Base-by-base conservation (phyloP, 805 yeast species). In the Candida ortonii region DNA sequence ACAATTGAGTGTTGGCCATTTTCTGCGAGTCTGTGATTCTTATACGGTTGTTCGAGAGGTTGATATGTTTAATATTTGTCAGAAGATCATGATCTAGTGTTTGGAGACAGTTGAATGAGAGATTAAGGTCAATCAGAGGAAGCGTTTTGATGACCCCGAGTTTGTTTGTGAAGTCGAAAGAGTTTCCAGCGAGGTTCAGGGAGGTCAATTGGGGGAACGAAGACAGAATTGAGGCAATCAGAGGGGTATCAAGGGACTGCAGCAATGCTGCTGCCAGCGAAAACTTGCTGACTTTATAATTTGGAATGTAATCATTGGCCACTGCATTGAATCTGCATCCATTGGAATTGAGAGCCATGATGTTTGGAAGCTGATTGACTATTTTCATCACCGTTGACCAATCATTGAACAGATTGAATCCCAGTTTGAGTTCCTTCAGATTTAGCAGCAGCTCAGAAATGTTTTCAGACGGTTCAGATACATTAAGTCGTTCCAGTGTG, bases 391-490 rank as follows among this genome's bases (percentile, higher is more conserved):
- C 50, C 1, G 55, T 60, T 1, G 50, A 35, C 39, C 78, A 50
- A 33, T 65, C 58, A 14, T 52, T 50, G 25, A 85, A 55, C 30
- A 83, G 55, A 52, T 85, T 82, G 51, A 60, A 73, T 9, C 86
- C 70, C 30, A 87, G 44, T 55, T 83, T 85, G 24, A 87, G 60
- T 15, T 57, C 59, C 21, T 27, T 35, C 30, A 67, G 50, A 38
- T 47, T 55, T 12, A 29, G 36, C 12, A 61, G 45, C 19, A 15
- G 39, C 9, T 21, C 30, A 16, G 22, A 33, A 7, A 30, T 27
- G 17, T 32, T 31, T n/a, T 23, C 21, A 7, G 41, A 37, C 10
- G 43, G 39, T 10, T 46, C 41, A 15, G 33, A 42, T 3, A 83
- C 57, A 6, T 59, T 38, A 36, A 68, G 57, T 16, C 64, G 53